Percentiles rank a stretch among this genome's conserved stretches.
Evolutionary conservation across 1,284 basidiomycete species (phyloP).

Genomic region (Exobasidium rhododendri): DNA sequence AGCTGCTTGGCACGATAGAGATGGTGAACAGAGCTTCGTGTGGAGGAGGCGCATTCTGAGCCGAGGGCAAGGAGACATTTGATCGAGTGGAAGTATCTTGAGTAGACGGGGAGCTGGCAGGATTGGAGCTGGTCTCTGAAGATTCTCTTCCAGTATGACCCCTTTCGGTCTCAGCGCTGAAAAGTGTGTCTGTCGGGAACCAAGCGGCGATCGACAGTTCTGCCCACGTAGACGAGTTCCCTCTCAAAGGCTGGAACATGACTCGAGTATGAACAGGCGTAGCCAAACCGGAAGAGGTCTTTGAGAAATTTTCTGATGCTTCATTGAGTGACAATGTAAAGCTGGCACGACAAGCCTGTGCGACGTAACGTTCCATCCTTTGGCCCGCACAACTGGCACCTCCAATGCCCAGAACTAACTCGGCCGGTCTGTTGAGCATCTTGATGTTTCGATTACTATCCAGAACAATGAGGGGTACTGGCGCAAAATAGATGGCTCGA

Average conservation of each 20-base stretch:
- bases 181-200: slow-evolving; percentile 46
- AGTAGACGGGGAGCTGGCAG: background rate
- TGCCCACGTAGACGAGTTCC: slow-evolving; percentile 28
- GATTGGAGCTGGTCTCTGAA: background rate
- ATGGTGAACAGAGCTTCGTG: slow-evolving; percentile 46
- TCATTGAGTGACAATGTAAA: slow-evolving; percentile 36
- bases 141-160: background rate
- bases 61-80: background rate
- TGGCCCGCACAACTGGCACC: slow-evolving; percentile 26
- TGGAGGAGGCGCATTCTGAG: slow-evolving; percentile 10
- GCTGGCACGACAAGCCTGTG: slow-evolving; percentile 17
- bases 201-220: slow-evolving; percentile 44
- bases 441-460: slow-evolving; percentile 39
- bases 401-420: slow-evolving; percentile 19
- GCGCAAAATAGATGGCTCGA: slow-evolving; percentile 48
- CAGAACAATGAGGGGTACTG: slow-evolving; percentile 42
- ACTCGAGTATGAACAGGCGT: slow-evolving; percentile 27
- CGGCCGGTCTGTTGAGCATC: slow-evolving; percentile 47
- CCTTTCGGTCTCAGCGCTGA: slow-evolving; percentile 6
- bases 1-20: slow-evolving; percentile 25
- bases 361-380: slow-evolving; percentile 33
- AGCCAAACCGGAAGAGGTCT: slow-evolving; percentile 31
- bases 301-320: slow-evolving; percentile 15
- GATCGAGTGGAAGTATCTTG: background rate
- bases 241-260: slow-evolving; percentile 30